Evolutionary conservation across 305 asterid genomes (phyloP).

Genomic region (Euphrasia arctica): DNA sequence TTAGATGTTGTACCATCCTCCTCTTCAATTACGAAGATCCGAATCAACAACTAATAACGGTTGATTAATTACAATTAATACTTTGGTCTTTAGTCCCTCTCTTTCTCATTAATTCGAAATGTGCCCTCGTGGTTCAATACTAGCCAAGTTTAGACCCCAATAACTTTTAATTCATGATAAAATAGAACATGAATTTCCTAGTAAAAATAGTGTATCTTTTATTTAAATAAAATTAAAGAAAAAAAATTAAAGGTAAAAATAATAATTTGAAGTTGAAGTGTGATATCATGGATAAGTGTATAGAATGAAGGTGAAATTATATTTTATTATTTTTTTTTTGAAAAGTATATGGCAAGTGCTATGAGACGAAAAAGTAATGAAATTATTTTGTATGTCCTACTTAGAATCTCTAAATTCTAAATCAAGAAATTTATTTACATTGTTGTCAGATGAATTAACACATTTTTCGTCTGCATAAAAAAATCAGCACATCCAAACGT

Average conservation of each 20-base stretch:
- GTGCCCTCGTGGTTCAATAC: conserved; percentile 12
- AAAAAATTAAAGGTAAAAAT: too few relatives aligned
- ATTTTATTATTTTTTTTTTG: too few relatives aligned
- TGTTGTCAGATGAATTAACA: neutral
- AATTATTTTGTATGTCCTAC: too few relatives aligned
- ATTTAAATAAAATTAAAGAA: too few relatives aligned
- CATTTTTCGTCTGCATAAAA: conserved; percentile 6
- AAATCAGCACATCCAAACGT: conserved; percentile 10
- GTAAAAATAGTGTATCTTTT: too few relatives aligned
- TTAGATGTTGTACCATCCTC: conserved; percentile 29
- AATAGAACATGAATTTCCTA: too few relatives aligned
- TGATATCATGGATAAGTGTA: too few relatives aligned
- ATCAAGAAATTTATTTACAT: conserved; percentile 20
- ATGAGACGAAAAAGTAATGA: neutral
- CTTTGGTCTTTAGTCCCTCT: conserved; percentile 7
- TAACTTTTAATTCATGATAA: too few relatives aligned
- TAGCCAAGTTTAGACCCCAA: neutral
- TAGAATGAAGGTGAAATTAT: too few relatives aligned
- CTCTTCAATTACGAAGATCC: conserved; percentile 11
- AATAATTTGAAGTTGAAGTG: too few relatives aligned
- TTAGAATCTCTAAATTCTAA: neutral
- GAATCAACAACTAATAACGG: neutral
- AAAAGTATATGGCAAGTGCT: neutral
- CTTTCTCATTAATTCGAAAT: conserved; percentile 12
- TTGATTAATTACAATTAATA: neutral